These are phyloP conservation scores for Ustilago nuda DNA, from an alignment of 1,284 basidiomycete species.

Conservation along the genomic window DNA sequence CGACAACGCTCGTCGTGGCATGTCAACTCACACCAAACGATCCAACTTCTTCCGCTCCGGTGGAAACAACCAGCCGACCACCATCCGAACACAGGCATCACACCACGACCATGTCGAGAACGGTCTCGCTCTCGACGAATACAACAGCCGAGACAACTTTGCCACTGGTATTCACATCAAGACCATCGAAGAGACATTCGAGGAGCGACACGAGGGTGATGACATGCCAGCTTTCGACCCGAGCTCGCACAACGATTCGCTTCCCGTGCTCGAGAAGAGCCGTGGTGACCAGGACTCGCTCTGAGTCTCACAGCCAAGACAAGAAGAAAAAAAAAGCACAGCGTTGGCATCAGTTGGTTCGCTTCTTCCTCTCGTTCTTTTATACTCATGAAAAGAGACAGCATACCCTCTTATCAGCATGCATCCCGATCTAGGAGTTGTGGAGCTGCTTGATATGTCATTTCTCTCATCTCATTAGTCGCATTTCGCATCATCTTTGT, in stretches of 20 bases:
- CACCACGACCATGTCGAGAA: conserved; percentile 37
- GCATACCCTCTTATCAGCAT: conserved; percentile 11
- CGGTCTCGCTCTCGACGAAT: conserved; percentile 19
- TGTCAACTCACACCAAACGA: conserved; percentile 38
- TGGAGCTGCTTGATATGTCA: background rate
- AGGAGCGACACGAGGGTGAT: conserved; percentile 52
- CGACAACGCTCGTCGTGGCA: conserved; percentile 43
- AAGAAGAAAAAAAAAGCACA: background rate
- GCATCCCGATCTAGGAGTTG: background rate
- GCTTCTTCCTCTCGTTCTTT: background rate
- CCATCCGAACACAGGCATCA: conserved; percentile 46
- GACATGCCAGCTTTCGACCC: conserved; percentile 35
- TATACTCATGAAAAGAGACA: conserved; percentile 6
- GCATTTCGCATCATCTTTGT: conserved; percentile 1
- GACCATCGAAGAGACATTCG: conserved; percentile 59
- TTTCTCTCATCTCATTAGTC: background rate
- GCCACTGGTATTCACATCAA: conserved; percentile 57
- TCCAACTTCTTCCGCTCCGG: conserved; percentile 47
- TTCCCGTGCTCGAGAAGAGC: conserved; percentile 42
- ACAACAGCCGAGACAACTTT: conserved; percentile 34
- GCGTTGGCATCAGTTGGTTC: background rate
- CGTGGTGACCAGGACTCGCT: conserved; percentile 36
- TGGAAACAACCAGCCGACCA: conserved; percentile 40
- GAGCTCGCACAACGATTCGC: conserved; percentile 49
- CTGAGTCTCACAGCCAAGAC: background rate